Evolutionary conservation across 805 yeast species (phyloP).

Genomic region (Metschnikowia kunwiensis): DNA sequence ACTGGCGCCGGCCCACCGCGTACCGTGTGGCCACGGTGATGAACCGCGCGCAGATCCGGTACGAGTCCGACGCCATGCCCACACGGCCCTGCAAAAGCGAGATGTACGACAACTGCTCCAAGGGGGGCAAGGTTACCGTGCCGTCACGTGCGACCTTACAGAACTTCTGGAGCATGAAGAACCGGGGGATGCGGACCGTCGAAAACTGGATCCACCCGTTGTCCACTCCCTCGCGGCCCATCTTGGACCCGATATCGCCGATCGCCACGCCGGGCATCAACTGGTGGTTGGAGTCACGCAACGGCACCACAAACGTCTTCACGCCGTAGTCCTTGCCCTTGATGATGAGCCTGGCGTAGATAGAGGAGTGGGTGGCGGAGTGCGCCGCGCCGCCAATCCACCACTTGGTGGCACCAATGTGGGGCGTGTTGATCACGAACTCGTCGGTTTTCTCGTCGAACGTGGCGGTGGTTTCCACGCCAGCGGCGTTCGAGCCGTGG

Average conservation of each 20-base stretch:
- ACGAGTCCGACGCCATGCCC: conserved; percentile 43
- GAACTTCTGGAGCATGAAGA: conserved; percentile 45
- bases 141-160: conserved; percentile 42
- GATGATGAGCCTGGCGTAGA: conserved; percentile 43
- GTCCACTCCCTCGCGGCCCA: conserved; percentile 50
- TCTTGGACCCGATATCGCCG: conserved; percentile 47
- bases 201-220: conserved; percentile 50
- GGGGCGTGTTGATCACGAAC: conserved; percentile 45
- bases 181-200: conserved; percentile 42
- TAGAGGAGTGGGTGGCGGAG: conserved; percentile 41
- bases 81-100: conserved; percentile 46
- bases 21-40: conserved; percentile 43
- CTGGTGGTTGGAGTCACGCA: conserved; percentile 42
- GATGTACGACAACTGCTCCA: conserved; percentile 43
- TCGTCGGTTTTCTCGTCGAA: conserved; percentile 41
- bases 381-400: conserved; percentile 53
- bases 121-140: conserved; percentile 40
- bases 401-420: conserved; percentile 49
- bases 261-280: conserved; percentile 43
- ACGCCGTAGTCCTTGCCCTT: conserved; percentile 46
- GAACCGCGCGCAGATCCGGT: conserved; percentile 41
- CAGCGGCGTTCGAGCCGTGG: conserved; percentile 23
- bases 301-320: conserved; percentile 46
- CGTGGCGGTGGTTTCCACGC: conserved; percentile 26
- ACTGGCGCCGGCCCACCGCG: conserved; percentile 47